Evolutionary conservation across 805 yeast species (phyloP).

Genomic region (Candida dajiaensis): DNA sequence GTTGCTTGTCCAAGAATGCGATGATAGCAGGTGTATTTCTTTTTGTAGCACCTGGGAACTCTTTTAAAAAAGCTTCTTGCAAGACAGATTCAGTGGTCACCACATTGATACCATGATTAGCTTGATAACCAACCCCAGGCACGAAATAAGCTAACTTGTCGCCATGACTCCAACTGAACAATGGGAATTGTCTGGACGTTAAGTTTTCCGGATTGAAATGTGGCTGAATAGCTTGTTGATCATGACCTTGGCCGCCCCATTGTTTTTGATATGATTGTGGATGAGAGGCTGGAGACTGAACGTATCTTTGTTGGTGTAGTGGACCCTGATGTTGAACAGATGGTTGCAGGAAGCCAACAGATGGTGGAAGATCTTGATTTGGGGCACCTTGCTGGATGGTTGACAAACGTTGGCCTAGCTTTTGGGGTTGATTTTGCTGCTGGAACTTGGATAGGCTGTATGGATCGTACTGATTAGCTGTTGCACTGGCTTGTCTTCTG

Average conservation of each 20-base stretch:
- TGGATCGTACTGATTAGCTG: conserved; percentile 26
- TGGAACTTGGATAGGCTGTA: conserved; percentile 16
- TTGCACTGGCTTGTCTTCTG: conserved; percentile 22
- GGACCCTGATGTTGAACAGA: not conserved
- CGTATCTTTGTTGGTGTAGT: conserved; percentile 2
- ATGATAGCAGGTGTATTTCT: conserved; percentile 24
- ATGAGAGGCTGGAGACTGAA: not conserved
- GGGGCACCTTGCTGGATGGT: conserved; percentile 2
- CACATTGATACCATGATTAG: conserved; percentile 29
- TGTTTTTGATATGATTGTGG: conserved; percentile 14
- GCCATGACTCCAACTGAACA: conserved; percentile 60
- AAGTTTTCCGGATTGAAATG: conserved; percentile 49
- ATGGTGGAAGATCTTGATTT: conserved; percentile 2
- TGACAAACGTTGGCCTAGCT: not conserved
- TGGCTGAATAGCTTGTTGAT: conserved; percentile 13
- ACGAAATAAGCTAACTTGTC: conserved; percentile 38
- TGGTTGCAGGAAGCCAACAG: conserved; percentile 2
- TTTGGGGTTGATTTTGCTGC: not conserved
- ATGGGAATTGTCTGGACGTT: conserved; percentile 62
- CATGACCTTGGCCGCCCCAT: not conserved
- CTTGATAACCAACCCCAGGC: conserved; percentile 28
- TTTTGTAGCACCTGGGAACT: conserved; percentile 26
- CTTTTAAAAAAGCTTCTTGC: conserved; percentile 26
- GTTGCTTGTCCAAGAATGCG: conserved; percentile 21
- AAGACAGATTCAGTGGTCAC: conserved; percentile 28